Base-by-base conservation (phyloP, 2,329 filamentous ascomycete genomes). In the Clonostachys solani region DNA sequence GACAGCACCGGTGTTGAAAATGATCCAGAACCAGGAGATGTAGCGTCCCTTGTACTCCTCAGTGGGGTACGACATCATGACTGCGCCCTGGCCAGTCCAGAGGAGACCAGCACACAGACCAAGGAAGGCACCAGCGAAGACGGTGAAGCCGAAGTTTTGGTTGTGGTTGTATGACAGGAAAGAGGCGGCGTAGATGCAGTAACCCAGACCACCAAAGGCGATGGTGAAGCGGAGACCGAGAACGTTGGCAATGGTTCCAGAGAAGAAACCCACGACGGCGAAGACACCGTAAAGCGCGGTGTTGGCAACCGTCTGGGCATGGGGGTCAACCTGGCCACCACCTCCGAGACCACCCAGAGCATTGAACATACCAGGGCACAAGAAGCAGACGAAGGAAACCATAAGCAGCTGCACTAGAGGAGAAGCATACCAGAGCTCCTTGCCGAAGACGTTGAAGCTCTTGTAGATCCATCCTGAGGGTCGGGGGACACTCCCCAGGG, bases 21-120 rank as follows among this genome's bases (percentile, higher is more conserved):
- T 95, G 64, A 91, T 84, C 92, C 92, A 96, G 71, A 96, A 96
- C 72, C 83, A 84, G 50, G 87, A 87, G 64, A 96, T 95, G 65
- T 91, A 96, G 50, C 85, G 84, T 41, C 92, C 92, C 75, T 96
- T 96, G 53, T 82, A 80, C 34, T 81, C 67, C 68, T 96, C 92
- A 17, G 80, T 74, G 2, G 91, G 91, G 64, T 96, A 96, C 38
- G 87, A 84, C 82, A 95, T 92, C 86, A 92, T 92, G 60, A 92
- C 89, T 49, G 87, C 84, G 50, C 89, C 88, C 68, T 92, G 88
- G 1, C 86, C 89, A 34, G 85, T 86, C 89, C 89, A 94, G 36
- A 94, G 74, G 37, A 92, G 74, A 60, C 86, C 88, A 42, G 89
- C 89, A 60, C 87, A 92, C 48, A 89, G 71, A 66, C 89, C 89